Percentiles rank a stretch among this genome's conserved stretches.
Conservation (phyloP, 2,329 filamentous ascomycete genomes). For the Phyllosticta citrichinensis region DNA sequence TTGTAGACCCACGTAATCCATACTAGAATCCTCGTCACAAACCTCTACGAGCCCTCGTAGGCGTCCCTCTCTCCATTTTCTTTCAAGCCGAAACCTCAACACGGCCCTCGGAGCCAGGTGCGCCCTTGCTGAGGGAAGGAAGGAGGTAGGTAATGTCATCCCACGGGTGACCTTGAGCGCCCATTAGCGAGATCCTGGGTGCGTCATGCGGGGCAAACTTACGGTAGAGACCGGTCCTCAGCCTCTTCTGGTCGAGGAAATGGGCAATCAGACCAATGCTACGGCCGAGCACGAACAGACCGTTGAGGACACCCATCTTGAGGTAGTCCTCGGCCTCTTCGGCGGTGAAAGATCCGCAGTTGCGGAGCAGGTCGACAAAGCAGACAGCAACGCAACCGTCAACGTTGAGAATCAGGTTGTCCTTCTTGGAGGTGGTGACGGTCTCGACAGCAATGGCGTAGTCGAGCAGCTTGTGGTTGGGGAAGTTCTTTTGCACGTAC, state of each 20-base stretch:
- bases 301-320: conserved; percentile 97
- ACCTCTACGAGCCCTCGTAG: not conserved
- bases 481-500: conserved; percentile 96
- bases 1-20: not conserved
- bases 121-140: conserved; percentile 25
- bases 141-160: conserved; percentile 71
- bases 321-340: conserved; percentile 99
- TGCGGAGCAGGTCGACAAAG: conserved; percentile 95
- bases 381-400: conserved; percentile 97
- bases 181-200: not conserved
- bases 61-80: not conserved
- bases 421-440: conserved; percentile 99
- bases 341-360: conserved; percentile 90
- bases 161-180: conserved; percentile 59
- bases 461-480: conserved; percentile 94
- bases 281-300: conserved; percentile 94
- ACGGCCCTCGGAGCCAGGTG: conserved; percentile 31
- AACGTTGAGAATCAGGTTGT: conserved; percentile 99
- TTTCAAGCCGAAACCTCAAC: conserved; percentile 24
- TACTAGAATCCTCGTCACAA: not conserved
- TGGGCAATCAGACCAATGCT: conserved; percentile 99
- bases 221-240: conserved; percentile 95
- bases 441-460: conserved; percentile 97
- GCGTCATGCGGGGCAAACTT: not conserved
- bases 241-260: conserved; percentile 98